Evolutionary conservation across 176 grass and related monocot species (phyloP).

Genomic region (Avena sativa): DNA sequence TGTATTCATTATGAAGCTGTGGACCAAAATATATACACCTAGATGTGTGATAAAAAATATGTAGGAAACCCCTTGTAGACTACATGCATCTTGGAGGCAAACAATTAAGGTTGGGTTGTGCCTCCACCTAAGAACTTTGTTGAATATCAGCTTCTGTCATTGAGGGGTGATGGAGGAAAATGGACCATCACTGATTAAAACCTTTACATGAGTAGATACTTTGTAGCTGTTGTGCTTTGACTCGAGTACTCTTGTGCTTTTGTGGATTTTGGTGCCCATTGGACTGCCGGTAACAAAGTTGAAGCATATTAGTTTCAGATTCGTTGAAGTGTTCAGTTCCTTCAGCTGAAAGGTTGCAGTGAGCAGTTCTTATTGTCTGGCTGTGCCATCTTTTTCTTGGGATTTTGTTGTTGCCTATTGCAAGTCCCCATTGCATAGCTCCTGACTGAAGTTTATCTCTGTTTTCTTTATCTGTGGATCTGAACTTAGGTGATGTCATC

Average conservation of each 20-base stretch:
- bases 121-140: neutral
- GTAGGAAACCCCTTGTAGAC: neutral
- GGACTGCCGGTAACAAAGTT: neutral
- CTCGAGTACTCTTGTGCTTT: neutral
- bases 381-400: slow-evolving; percentile 23
- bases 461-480: neutral
- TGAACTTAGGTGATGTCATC: slow-evolving; percentile 10
- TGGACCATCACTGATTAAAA: slow-evolving; percentile 5
- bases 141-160: neutral
- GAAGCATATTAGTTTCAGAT: slow-evolving; percentile 20
- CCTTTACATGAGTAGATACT: neutral
- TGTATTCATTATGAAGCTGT: neutral
- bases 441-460: slow-evolving; percentile 13
- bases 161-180: neutral
- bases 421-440: neutral
- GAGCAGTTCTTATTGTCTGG: slow-evolving; percentile 11
- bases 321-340: neutral
- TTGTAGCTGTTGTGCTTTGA: neutral
- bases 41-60: neutral
- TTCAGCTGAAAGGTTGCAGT: slow-evolving; percentile 20
- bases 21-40: neutral
- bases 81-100: neutral
- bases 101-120: neutral
- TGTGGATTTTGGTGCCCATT: neutral
- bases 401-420: neutral